phyloP scores from a whole-genome alignment of 805 yeast genomes.

The Yamadazyma endophytica region DNA sequence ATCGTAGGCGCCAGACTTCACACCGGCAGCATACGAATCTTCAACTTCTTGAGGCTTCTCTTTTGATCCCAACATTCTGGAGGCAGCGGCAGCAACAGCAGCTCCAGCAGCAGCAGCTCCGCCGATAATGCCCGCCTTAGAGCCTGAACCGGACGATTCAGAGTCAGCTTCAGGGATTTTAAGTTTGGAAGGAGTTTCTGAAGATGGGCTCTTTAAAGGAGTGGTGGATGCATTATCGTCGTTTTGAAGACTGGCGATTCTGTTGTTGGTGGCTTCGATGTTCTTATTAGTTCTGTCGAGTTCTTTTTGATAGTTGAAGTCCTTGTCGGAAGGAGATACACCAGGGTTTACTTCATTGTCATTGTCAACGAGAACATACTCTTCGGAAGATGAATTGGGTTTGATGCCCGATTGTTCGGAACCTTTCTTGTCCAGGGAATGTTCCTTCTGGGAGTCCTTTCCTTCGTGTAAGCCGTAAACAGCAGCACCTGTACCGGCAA shows the following conservation, averaged over 20 bases:
- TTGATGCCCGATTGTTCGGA: not conserved
- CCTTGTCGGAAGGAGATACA: slow-evolving; percentile 4
- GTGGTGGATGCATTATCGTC: slow-evolving; percentile 10
- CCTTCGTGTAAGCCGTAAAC: slow-evolving; percentile 2
- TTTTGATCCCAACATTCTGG: slow-evolving; percentile 3
- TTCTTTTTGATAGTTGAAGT: slow-evolving; percentile 6
- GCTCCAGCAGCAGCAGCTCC: slow-evolving; percentile 11
- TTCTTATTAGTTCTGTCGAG: slow-evolving; percentile 4
- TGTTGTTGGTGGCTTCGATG: slow-evolving; percentile 3
- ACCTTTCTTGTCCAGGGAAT: not conserved
- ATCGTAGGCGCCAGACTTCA: slow-evolving; percentile 15
- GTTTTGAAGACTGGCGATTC: slow-evolving; percentile 4
- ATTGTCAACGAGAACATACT: slow-evolving; percentile 1
- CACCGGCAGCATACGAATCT: slow-evolving; percentile 16
- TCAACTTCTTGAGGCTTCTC: slow-evolving; percentile 3
- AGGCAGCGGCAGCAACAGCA: slow-evolving; percentile 8
- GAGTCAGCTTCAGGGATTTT: not conserved
- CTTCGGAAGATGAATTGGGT: not conserved
- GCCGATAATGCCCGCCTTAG: slow-evolving; percentile 9
- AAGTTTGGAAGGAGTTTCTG: slow-evolving; percentile 7
- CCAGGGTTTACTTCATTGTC: slow-evolving; percentile 3
- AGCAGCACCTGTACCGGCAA: slow-evolving; percentile 8
- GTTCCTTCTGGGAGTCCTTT: not conserved
- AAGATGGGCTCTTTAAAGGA: slow-evolving; percentile 9
- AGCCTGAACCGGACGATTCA: slow-evolving; percentile 1